Percentiles rank a stretch among this genome's conserved stretches.
phyloP scores from a whole-genome alignment of 495 filamentous ascomycete species.

The Acidiella bohemica region DNA sequence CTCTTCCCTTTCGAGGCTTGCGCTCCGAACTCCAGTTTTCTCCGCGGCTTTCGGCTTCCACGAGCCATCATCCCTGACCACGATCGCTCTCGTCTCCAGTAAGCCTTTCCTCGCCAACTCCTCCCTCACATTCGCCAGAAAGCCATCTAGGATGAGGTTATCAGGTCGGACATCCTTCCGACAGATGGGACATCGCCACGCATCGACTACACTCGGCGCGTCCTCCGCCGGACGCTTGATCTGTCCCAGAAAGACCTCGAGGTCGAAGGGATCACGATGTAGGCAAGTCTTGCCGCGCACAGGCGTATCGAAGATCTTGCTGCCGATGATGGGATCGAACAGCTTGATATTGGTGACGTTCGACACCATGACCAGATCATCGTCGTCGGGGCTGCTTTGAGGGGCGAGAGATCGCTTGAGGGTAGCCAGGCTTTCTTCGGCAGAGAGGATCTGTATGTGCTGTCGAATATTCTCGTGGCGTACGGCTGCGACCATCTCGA shows the following conservation, averaged over 20 bases:
- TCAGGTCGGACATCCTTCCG: conserved; percentile 57
- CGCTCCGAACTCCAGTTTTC: conserved; percentile 7
- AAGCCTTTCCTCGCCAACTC: conserved; percentile 19
- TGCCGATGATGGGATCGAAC: conserved; percentile 58
- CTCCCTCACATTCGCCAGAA: conserved; percentile 45
- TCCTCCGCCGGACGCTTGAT: conserved; percentile 20
- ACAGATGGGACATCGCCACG: conserved; percentile 77
- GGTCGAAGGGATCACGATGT: conserved; percentile 81
- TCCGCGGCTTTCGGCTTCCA: conserved; percentile 27
- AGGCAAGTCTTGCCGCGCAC: conserved; percentile 47
- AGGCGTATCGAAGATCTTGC: conserved; percentile 51
- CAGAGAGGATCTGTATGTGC: conserved; percentile 26
- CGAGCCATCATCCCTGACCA: conserved; percentile 27
- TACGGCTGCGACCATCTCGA: conserved; percentile 31
- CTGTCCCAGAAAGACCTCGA: conserved; percentile 53
- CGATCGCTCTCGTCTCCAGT: conserved; percentile 26
- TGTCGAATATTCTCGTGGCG: conserved; percentile 39
- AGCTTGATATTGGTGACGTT: conserved; percentile 56
- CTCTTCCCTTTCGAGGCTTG: conserved; percentile 15
- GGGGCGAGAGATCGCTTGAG: conserved; percentile 38
- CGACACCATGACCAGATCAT: conserved; percentile 53
- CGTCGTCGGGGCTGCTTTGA: conserved; percentile 31
- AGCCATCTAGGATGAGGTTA: conserved; percentile 53
- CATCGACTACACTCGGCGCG: conserved; percentile 47
- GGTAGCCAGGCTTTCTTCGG: conserved; percentile 28